phyloP scores from a whole-genome alignment of 352 stramenopile species.

The Thraustochytrium striatum region DNA sequence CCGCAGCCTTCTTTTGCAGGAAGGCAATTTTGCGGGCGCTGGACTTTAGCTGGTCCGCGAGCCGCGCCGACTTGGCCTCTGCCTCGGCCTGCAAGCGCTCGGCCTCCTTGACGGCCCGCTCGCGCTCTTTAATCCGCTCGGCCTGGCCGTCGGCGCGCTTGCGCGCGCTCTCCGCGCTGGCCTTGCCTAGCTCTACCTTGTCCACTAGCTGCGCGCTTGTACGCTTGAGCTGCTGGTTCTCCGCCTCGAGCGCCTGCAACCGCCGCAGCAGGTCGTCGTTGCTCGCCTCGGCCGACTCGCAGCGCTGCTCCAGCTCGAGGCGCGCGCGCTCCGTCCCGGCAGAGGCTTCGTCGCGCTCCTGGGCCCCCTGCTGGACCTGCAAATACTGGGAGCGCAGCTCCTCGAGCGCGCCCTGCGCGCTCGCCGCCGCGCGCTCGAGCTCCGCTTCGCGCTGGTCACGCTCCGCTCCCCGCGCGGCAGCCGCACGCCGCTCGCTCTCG shows the following conservation, averaged over 20 bases:
- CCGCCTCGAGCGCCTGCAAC: neutral
- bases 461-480: neutral
- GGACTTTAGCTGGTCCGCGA: slow-evolving; percentile 39
- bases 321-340: too few species aligned
- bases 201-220: neutral
- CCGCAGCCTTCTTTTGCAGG: slow-evolving; percentile 27
- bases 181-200: neutral
- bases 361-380: too few species aligned
- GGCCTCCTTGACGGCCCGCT: neutral
- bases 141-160: neutral
- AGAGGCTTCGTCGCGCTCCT: too few species aligned
- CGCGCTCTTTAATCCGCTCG: neutral
- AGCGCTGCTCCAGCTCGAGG: slow-evolving; percentile 1
- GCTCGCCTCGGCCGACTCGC: slow-evolving; percentile 6
- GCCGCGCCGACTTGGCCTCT: slow-evolving; percentile 18
- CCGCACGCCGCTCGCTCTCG: neutral
- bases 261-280: neutral
- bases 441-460: neutral
- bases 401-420: neutral
- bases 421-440: neutral
- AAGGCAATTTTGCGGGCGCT: slow-evolving; percentile 6
- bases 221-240: slow-evolving; percentile 15
- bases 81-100: neutral
- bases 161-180: slow-evolving; percentile 4
- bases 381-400: neutral